Evolutionary conservation across 2,329 filamentous ascomycete genomes (phyloP), one percentile per base, ranked within the genome.

Genomic region (Rhynchosporium graminicola): DNA sequence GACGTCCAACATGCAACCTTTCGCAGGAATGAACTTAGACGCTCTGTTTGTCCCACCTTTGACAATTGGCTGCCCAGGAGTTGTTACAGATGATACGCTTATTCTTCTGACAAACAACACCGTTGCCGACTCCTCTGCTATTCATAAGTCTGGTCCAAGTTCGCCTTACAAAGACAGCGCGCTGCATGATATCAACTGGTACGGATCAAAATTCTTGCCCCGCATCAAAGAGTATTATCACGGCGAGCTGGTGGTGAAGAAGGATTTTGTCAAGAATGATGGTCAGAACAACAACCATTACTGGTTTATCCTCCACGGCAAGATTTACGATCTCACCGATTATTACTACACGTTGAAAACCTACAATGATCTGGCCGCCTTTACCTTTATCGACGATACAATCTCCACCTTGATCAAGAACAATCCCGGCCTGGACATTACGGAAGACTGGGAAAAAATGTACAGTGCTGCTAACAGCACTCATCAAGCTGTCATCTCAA

Each of bases 291-390:
- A 87, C 15, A 82, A 86, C 59, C 88, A 90, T 69, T 83, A 84
- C 72, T 98, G 95, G 92, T 88, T 91, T 66, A 88, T 90, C 60
- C 85, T 96, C 65, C 81, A 91, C 36, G 81, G 87, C 59, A 83
- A 83, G 57, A 82, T 99, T 26, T 98, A 95, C 74, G 96, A 99
- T 74, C 77, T 99, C 59, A 96, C 91, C 0, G 86, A 98, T 74
- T 99, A 99, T 77, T 94, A 93, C 76, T 81, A 92, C 73, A 97
- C 92, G 0, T 77, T 87, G 47, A 78, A 88, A 8, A 67, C 80
- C 26, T 79, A 82, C 71, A 81, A 87, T 29, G 65, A 67, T 60
- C 70, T 80, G 4, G 72, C 77, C 0, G 73, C 74, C 0, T 96
- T 91, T 77, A 76, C 82, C 9, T 98, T 96, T 77, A 80, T 99